These are phyloP conservation scores for Cyberlindnera galapagoensis DNA, from an alignment of 805 yeast species.

Conservation along the genomic window DNA sequence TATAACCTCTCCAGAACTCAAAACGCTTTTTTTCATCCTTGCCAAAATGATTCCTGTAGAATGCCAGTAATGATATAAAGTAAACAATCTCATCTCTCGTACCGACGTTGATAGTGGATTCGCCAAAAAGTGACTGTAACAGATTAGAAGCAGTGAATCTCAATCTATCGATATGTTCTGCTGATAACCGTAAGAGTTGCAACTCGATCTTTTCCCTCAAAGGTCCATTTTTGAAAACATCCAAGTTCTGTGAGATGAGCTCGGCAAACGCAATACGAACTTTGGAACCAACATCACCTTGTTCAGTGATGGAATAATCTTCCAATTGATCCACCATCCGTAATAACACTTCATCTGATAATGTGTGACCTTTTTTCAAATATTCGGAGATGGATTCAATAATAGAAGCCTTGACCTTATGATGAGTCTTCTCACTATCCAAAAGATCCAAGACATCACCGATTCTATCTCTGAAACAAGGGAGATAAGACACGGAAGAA, in stretches of 20 bases:
- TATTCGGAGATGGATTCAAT: conserved; percentile 15
- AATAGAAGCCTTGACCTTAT: conserved; percentile 11
- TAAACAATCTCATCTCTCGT: conserved; percentile 21
- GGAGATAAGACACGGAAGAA: conserved; percentile 27
- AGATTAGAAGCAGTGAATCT: conserved; percentile 37
- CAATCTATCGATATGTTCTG: conserved; percentile 57
- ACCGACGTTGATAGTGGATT: conserved; percentile 14
- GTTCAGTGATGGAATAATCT: conserved; percentile 72
- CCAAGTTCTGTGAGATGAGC: conserved; percentile 29
- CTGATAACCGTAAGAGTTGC: conserved; percentile 47
- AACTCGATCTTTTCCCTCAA: conserved; percentile 19
- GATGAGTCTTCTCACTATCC: conserved; percentile 21
- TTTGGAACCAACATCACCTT: conserved; percentile 90
- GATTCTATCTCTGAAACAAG: conserved; percentile 5
- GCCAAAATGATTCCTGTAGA: conserved; percentile 15
- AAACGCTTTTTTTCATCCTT: conserved; percentile 11
- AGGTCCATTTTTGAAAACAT: conserved; percentile 5
- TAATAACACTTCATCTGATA: conserved; percentile 1
- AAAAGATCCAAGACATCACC: conserved; percentile 11
- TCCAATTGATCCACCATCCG: conserved; percentile 40
- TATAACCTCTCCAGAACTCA: conserved; percentile 51
- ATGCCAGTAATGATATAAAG: conserved; percentile 22
- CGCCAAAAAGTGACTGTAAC: conserved; percentile 24
- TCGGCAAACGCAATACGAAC: conserved; percentile 48
- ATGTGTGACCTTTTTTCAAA: conserved; percentile 1